Evolutionary conservation across 1,284 basidiomycete genomes (phyloP), one percentile per base, ranked within the genome.

Genomic region (Austropuccinia psidii): DNA sequence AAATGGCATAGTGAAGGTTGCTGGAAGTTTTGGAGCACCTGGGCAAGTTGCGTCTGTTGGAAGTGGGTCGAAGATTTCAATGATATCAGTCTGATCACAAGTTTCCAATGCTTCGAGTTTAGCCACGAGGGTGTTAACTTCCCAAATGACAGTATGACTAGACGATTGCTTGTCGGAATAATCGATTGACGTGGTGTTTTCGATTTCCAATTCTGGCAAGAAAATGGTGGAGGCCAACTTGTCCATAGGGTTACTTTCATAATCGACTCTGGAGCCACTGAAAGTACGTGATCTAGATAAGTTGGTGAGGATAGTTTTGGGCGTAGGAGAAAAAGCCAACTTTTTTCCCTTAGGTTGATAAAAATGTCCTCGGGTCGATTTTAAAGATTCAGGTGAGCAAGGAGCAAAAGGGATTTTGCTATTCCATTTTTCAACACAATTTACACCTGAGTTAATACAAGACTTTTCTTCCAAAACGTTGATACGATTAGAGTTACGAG

Each of bases 21-120:
- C 29, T 15, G 55, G 43, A 11, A 58, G 39, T 24, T 70, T 70
- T 8, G 68, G 68, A 13, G 68, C 68, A 11, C 57, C 68, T 11
- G 68, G 68, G 45, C 68, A 70, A 15, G 41, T 45, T 4, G 68
- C 54, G 7, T 60, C 57, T 3, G 55, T 29, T 6, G 68, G 68
- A 13, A 70, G 45, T 17, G 68, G 68, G n/a, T 70, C 68, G 5
- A 49, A 45, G 6, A 61, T 50, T 21, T 57, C 66, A 21, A 47
- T 27, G 57, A 24, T 17, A 4, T 60, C 35, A 8, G 15, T 33
- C 29, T 3, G 31, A 19, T 33, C 15, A n/a, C 29, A n/a, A 17
- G 37, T 24, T 65, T 65, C 45, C 1, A 65, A 47, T 5, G 61
- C 61, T 50, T 65, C 43, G 31, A 65, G 61, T 31, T 65, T 65